Evolutionary conservation across 805 yeast genomes (phyloP), one percentile per base, ranked within the genome.

Genomic region (Candida taoyuanica): DNA sequence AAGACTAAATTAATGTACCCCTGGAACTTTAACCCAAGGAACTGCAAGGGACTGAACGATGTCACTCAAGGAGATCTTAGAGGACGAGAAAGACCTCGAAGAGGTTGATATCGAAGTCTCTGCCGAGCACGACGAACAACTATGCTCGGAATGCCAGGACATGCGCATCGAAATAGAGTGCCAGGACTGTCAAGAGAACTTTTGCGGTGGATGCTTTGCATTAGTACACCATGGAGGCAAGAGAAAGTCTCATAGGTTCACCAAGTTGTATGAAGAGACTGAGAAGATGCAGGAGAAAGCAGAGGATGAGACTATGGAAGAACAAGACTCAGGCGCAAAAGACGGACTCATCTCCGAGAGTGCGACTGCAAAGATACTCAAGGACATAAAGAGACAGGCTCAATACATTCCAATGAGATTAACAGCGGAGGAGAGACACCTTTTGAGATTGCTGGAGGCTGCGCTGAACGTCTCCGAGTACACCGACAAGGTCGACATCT

Each of bases 381-480:
- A 37, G 12, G 40, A 40, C 15, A 64, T 76, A 35, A 63, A 63
- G 32, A 62, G 60, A 35, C 70, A 74, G 47, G 57, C 76, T 26
- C 58, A 65, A 42, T 83, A 68, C 48, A 78, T 84, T 36, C 94
- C 94, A 13, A 55, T 84, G 68, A 70, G 94, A 46, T 65, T 84
- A 24, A 71, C 82, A 0, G 62, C 63, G 33, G 83, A 78, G 31
- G 94, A 84, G 56, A 71, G 94, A 46, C 83, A 81, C 56, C 57
- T 80, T 29, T 60, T 84, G 37, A 67, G 82, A 41, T 60, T 84
- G 29, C 62, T 83, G 30, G 88, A 84, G 47, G 88, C 93, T 2
- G 88, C 89, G 0, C 63, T 84, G 36, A 74, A 80, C 48, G 94
- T 84, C 9, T 78, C 85, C 13, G 91, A 84, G 50, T 84, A 84